Percentiles rank a stretch among this genome's conserved stretches.
Conservation (phyloP, 1,139 yeast genomes). For the Geotrichum restrictum region DNA sequence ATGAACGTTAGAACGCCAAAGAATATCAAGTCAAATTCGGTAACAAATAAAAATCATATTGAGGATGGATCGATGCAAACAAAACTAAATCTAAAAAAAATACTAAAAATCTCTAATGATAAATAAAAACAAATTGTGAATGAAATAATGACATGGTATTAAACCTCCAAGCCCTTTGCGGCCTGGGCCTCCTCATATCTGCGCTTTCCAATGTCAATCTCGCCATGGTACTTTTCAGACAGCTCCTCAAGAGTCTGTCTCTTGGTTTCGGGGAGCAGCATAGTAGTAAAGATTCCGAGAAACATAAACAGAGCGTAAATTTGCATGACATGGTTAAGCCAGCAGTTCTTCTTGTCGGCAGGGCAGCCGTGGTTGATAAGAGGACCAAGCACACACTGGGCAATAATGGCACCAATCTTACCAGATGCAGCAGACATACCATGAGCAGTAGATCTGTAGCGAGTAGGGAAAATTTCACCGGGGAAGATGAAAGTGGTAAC, state of each 20-base stretch:
- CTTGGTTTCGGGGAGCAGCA: slow-evolving; percentile 83
- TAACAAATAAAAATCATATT: too few species aligned
- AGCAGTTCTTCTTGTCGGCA: slow-evolving; percentile 58
- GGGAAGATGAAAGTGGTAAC: slow-evolving; percentile 93
- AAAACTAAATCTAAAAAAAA: neutral
- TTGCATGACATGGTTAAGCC: slow-evolving; percentile 87
- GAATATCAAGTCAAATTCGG: too few species aligned
- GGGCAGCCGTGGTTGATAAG: slow-evolving; percentile 74
- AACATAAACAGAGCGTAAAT: slow-evolving; percentile 89
- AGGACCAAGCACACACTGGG: slow-evolving; percentile 62
- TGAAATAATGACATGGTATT: neutral
- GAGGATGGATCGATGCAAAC: neutral
- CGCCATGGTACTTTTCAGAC: slow-evolving; percentile 73
- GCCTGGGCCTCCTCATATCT: slow-evolving; percentile 15
- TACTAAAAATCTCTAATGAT: neutral
- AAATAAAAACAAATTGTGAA: neutral
- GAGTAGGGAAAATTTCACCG: slow-evolving; percentile 95
- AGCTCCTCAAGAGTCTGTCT: slow-evolving; percentile 82
- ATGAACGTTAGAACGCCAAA: too few species aligned
- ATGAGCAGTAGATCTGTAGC: slow-evolving; percentile 97
- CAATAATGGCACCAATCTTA: slow-evolving; percentile 94
- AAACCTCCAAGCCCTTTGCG: slow-evolving; percentile 2
- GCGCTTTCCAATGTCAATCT: slow-evolving; percentile 50
- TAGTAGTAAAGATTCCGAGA: slow-evolving; percentile 59
- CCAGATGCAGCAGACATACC: slow-evolving; percentile 96